Conservation (phyloP, 108 stramenopile species). For the Poteriospumella lacustris region DNA sequence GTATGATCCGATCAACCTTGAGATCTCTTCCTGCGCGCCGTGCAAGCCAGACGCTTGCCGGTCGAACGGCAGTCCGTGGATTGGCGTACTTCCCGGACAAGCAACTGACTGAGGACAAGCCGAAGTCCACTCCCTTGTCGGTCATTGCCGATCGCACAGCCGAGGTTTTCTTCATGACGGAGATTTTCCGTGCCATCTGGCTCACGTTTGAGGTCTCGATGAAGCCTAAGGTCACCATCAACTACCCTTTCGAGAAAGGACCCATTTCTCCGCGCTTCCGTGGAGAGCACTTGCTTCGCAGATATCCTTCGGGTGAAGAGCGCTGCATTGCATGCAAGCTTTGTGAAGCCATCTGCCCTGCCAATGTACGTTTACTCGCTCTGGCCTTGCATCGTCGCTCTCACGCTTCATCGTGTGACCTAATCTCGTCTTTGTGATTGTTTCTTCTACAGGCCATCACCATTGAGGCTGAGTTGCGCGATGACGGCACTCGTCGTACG, state of each 20-base stretch:
- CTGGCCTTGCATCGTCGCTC: not conserved
- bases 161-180: slow-evolving; percentile 79
- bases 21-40: too few species aligned
- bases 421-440: not conserved
- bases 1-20: too few species aligned
- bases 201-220: slow-evolving; percentile 67
- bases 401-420: not conserved
- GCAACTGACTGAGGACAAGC: not conserved
- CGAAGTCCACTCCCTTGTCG: not conserved
- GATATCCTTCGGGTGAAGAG: slow-evolving; percentile 97
- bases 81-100: not conserved
- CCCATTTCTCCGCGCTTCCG: slow-evolving; percentile 92
- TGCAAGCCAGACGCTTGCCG: too few species aligned
- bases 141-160: slow-evolving; percentile 21
- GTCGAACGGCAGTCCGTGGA: too few species aligned
- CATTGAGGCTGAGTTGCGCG: slow-evolving; percentile 90
- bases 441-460: slow-evolving; percentile 73
- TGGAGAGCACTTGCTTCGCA: slow-evolving; percentile 92
- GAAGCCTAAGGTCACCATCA: slow-evolving; percentile 87
- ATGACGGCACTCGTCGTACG: slow-evolving; percentile 74
- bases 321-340: slow-evolving; percentile 99
- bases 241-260: slow-evolving; percentile 97
- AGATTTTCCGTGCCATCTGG: slow-evolving; percentile 73
- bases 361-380: slow-evolving; percentile 58
- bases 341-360: slow-evolving; percentile 98